Evolutionary conservation across 441 rosid genomes (phyloP).

Genomic region (Geranium incanum): DNA sequence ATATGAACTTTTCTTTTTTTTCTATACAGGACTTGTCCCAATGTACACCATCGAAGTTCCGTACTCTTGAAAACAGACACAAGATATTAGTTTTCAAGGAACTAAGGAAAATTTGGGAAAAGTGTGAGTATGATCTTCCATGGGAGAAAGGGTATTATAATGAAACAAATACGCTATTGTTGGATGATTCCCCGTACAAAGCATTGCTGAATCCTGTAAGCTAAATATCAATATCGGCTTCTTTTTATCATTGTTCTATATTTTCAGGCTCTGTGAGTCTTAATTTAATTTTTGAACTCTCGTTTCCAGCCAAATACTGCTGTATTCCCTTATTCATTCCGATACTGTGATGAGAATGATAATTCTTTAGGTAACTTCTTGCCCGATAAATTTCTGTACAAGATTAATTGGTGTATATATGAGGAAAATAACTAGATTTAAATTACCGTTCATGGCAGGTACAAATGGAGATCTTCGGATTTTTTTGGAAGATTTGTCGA

Average conservation of each 20-base stretch:
- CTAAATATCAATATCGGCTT: neutral
- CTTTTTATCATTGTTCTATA: slow-evolving; percentile 2
- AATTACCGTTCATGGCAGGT: slow-evolving; percentile 35
- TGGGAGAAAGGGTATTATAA: slow-evolving; percentile 58
- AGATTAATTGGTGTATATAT: too few species aligned
- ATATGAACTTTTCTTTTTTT: slow-evolving; percentile 10
- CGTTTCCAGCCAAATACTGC: slow-evolving; percentile 55
- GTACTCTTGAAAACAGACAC: slow-evolving; percentile 55
- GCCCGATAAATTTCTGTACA: too few species aligned
- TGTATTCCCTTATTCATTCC: slow-evolving; percentile 66
- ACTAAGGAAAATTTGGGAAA: slow-evolving; percentile 64
- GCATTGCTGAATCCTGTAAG: slow-evolving; percentile 91
- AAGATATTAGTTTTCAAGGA: slow-evolving; percentile 70
- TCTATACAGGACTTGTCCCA: slow-evolving; percentile 55
- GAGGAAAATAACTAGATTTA: neutral
- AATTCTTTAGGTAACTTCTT: slow-evolving; percentile 48
- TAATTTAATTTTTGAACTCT: slow-evolving; percentile 17
- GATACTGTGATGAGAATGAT: slow-evolving; percentile 37
- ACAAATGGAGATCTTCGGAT: slow-evolving; percentile 56
- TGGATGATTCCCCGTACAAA: slow-evolving; percentile 90
- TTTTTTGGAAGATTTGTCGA: slow-evolving; percentile 49
- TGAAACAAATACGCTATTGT: slow-evolving; percentile 64
- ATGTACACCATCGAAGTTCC: slow-evolving; percentile 47
- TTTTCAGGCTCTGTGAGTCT: neutral
- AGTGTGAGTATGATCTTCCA: slow-evolving; percentile 47